Conservation (phyloP, 2,329 filamentous ascomycete genomes). For the Xylaria sp. region DNA sequence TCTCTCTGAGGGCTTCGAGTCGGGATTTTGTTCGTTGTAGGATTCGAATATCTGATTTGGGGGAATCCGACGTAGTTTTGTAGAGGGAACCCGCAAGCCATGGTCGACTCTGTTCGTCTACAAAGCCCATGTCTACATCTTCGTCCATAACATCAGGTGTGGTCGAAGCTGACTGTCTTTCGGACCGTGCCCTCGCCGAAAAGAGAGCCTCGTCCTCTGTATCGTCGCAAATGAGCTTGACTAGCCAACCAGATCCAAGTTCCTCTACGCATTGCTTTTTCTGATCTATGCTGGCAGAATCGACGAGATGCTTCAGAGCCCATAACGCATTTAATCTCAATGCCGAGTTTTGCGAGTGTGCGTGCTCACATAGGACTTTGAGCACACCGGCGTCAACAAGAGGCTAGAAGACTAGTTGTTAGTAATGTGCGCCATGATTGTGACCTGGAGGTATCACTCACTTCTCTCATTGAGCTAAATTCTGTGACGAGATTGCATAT, state of each 20-base stretch:
- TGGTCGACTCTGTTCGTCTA: conserved; percentile 55
- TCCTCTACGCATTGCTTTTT: conserved; percentile 83
- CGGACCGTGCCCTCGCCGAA: conserved; percentile 51
- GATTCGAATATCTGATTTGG: conserved; percentile 42
- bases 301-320: conserved; percentile 91
- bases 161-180: conserved; percentile 41
- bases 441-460: conserved; percentile 59
- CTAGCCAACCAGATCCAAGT: conserved; percentile 81
- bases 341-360: conserved; percentile 81
- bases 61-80: conserved; percentile 32
- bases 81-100: conserved; percentile 40
- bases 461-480: conserved; percentile 90
- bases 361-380: conserved; percentile 82
- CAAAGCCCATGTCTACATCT: conserved; percentile 67
- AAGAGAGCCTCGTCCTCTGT: conserved; percentile 64
- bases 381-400: conserved; percentile 80
- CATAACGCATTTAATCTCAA: conserved; percentile 88
- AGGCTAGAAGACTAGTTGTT: conserved; percentile 58
- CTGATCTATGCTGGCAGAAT: conserved; percentile 74
- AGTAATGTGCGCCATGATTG: conserved; percentile 26
- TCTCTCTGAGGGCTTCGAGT: conserved; percentile 66
- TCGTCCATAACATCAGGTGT: conserved; percentile 62
- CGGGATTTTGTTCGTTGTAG: conserved; percentile 63
- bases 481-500: conserved; percentile 88
- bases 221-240: conserved; percentile 78